Percentiles rank a stretch among this genome's conserved stretches.
Evolutionary conservation across 805 yeast species (phyloP).

Genomic region (Starmerella bombicola): DNA sequence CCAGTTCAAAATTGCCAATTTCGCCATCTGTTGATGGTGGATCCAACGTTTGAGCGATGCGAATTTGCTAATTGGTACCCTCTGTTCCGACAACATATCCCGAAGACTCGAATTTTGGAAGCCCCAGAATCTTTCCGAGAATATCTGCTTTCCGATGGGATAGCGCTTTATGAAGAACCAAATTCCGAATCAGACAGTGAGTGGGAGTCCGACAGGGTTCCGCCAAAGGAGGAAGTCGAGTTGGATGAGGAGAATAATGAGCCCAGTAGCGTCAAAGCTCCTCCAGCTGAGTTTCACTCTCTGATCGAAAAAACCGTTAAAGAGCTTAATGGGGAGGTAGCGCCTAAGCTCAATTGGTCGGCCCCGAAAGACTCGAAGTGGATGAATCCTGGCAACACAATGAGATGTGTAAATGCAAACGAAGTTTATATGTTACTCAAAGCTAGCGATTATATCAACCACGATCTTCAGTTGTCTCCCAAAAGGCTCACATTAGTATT

Average conservation of each 20-base stretch:
- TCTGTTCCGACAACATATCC: slow-evolving; percentile 37
- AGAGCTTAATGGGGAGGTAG: slow-evolving; percentile 44
- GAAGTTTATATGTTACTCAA: slow-evolving; percentile 75
- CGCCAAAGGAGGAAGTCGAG: slow-evolving; percentile 25
- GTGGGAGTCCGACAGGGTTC: slow-evolving; percentile 33
- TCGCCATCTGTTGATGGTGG: not conserved
- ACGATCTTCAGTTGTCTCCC: slow-evolving; percentile 60
- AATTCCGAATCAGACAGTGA: slow-evolving; percentile 10
- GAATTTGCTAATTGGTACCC: slow-evolving; percentile 40
- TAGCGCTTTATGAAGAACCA: slow-evolving; percentile 42
- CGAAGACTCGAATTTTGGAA: slow-evolving; percentile 41
- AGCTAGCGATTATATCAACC: slow-evolving; percentile 76
- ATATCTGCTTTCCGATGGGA: slow-evolving; percentile 57
- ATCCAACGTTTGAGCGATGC: slow-evolving; percentile 7
- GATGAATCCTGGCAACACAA: slow-evolving; percentile 69
- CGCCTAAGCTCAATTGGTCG: slow-evolving; percentile 94
- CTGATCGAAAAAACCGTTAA: slow-evolving; percentile 37
- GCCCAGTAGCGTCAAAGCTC: slow-evolving; percentile 26
- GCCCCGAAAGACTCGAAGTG: slow-evolving; percentile 91
- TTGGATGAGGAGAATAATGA: slow-evolving; percentile 52
- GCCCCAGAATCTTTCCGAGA: slow-evolving; percentile 49
- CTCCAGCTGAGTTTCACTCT: slow-evolving; percentile 41
- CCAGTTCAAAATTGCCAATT: too few relatives aligned
- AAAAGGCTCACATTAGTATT: slow-evolving; percentile 39
- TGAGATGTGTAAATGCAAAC: slow-evolving; percentile 54